phyloP scores from a whole-genome alignment of 208 protist species.

The Endotrypanum monterogeii region DNA sequence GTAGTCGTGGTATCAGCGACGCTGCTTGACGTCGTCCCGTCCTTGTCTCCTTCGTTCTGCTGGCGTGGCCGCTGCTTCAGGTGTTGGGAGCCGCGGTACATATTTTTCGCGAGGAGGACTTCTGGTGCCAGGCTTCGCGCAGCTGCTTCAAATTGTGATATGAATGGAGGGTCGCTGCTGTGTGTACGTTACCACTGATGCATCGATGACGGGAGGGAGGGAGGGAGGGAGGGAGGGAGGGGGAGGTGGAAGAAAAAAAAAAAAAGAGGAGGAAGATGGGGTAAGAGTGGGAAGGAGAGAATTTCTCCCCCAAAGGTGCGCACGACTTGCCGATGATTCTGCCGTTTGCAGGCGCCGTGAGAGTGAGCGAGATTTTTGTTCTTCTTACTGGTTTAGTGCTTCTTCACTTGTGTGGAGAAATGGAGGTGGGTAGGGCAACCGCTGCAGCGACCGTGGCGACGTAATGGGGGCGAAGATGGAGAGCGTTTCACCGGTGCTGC shows the following conservation, averaged over 20 bases:
- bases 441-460: background rate
- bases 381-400: no score
- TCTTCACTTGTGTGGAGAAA: background rate
- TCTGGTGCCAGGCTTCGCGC: background rate
- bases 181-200: background rate
- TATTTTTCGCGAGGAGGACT: background rate
- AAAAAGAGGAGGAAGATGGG: no score
- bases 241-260: no score
- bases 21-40: background rate
- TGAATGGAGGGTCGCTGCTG: background rate
- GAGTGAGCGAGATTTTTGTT: background rate
- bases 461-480: background rate
- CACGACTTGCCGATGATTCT: background rate
- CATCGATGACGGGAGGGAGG: no score
- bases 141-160: background rate
- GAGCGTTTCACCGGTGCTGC: background rate
- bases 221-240: no score
- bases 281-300: no score
- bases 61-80: background rate
- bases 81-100: background rate
- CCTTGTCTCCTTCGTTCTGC: background rate
- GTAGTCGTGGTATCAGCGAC: background rate
- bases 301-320: background rate
- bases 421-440: background rate
- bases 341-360: background rate